phyloP scores from a whole-genome alignment of 2,329 filamentous ascomycete genomes.

The Pyricularia grisea region DNA sequence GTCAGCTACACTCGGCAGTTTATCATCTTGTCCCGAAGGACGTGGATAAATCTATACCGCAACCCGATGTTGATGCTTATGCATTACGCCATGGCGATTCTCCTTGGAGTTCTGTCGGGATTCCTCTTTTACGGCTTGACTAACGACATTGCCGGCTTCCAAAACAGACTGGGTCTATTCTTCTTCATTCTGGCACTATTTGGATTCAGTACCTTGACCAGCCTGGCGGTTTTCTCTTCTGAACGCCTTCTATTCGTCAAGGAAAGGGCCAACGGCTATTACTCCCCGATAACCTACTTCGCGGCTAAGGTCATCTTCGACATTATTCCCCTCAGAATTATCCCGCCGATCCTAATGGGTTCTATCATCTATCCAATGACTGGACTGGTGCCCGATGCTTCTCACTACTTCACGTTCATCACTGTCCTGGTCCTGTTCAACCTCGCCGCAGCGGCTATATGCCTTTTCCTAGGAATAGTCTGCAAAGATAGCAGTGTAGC shows the following conservation, averaged over 20 bases:
- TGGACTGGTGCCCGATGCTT: conserved; percentile 70
- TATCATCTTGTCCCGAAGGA: conserved; percentile 76
- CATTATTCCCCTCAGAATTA: conserved; percentile 84
- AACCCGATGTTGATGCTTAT: conserved; percentile 98
- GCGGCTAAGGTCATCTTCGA: conserved; percentile 96
- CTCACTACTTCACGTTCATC: conserved; percentile 85
- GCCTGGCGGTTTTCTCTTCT: conserved; percentile 83
- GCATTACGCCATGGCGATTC: conserved; percentile 93
- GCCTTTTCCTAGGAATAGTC: conserved; percentile 90
- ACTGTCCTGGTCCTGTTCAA: conserved; percentile 93
- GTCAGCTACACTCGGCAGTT: conserved; percentile 77
- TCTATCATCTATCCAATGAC: conserved; percentile 98
- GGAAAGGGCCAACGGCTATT: conserved; percentile 94
- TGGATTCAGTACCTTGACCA: conserved; percentile 92
- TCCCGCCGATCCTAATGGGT: conserved; percentile 91
- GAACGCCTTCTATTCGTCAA: conserved; percentile 87
- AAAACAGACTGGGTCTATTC: conserved; percentile 93
- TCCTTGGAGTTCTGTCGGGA: conserved; percentile 87
- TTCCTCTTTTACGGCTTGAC: conserved; percentile 95
- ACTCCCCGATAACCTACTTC: conserved; percentile 89
- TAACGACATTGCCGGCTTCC: conserved; percentile 93
- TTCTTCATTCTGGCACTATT: conserved; percentile 95
- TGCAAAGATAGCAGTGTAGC: conserved; percentile 88
- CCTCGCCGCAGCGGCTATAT: conserved; percentile 84
- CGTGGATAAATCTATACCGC: conserved; percentile 94